phyloP scores from a whole-genome alignment of 345 rosid genomes.

The Linum trigynum region DNA sequence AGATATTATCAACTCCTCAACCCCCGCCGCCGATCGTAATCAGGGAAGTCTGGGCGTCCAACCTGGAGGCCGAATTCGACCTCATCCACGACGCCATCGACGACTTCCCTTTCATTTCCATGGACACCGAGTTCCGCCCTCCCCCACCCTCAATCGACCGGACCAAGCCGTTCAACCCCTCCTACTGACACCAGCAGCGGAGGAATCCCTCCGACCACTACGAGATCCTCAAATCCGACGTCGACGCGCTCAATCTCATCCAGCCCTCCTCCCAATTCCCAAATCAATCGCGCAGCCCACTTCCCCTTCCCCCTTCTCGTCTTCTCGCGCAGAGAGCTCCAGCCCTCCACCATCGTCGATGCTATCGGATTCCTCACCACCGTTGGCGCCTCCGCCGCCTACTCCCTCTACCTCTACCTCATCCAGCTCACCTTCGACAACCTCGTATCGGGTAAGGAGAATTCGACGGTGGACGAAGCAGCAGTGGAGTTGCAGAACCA shows the following conservation, averaged over 20 bases:
- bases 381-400: conserved; percentile 36
- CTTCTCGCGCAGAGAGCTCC: no score
- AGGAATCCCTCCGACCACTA: not conserved
- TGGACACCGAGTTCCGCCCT: conserved; percentile 32
- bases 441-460: conserved; percentile 30
- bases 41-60: conserved; percentile 26
- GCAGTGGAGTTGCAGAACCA: not conserved
- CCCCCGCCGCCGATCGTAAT: conserved; percentile 10
- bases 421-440: conserved; percentile 39
- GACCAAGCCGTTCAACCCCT: conserved; percentile 5
- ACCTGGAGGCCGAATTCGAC: conserved; percentile 22
- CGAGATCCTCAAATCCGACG: not conserved
- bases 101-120: conserved; percentile 26
- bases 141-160: not conserved
- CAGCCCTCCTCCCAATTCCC: no score
- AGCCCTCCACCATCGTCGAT: conserved; percentile 11
- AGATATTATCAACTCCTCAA: not conserved
- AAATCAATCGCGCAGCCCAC: no score
- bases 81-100: conserved; percentile 17
- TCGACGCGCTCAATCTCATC: conserved; percentile 4
- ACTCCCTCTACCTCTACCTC: conserved; percentile 38
- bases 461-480: not conserved
- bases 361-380: conserved; percentile 40
- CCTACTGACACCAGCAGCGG: not conserved
- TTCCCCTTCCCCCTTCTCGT: no score